Evolutionary conservation across 2,329 filamentous ascomycete species (phyloP), one percentile per base, ranked within the genome.

Genomic region (Dactylellina sp.): DNA sequence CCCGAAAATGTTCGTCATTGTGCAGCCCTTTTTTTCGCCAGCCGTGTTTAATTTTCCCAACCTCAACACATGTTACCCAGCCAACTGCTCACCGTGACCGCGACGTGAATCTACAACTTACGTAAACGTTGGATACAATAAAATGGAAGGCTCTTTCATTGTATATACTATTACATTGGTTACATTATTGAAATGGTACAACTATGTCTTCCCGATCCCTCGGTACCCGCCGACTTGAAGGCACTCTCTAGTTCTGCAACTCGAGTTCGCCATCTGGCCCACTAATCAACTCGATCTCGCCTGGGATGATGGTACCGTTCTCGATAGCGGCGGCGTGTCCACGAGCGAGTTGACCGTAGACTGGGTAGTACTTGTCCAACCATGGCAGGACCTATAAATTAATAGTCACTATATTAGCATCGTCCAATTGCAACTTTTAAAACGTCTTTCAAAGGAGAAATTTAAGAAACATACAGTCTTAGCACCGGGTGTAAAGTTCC

Each of bases 331-430:
- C 86, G 2, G 83, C 85, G 79, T 91, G 89, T 4, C 82, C 85
- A 61, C 89, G 82, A 20, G 89, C 88, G 59, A 91, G 79, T 79
- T 86, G 84, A 0, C 87, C 88, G 79, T 90, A 91, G 25, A 84
- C 86, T 1, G 89, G 89, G 79, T 86, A 83, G 78, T 89, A 90
- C 49, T 78, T 80, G 75, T 66, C 40, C 14, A 52, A 42, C 9
- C 55, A 77, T 44, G 70, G 70, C 28, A 74, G 56, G 22, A 74
- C 65, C 70, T 74, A 50, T 4, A 25, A 22, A 47, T 14, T 16
- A 47, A 79, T 60, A 75, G 78, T 77, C 77, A 79, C 78, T 1
- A 75, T 2, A 11, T n/a, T n/a, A n/a, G n/a, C n/a, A n/a, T n/a
- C n/a, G n/a, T n/a, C n/a, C 66, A 40, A 79, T 77, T n/a, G n/a